phyloP scores from a whole-genome alignment of 208 protist species.

The Acanthamoeba culbertsoni region DNA sequence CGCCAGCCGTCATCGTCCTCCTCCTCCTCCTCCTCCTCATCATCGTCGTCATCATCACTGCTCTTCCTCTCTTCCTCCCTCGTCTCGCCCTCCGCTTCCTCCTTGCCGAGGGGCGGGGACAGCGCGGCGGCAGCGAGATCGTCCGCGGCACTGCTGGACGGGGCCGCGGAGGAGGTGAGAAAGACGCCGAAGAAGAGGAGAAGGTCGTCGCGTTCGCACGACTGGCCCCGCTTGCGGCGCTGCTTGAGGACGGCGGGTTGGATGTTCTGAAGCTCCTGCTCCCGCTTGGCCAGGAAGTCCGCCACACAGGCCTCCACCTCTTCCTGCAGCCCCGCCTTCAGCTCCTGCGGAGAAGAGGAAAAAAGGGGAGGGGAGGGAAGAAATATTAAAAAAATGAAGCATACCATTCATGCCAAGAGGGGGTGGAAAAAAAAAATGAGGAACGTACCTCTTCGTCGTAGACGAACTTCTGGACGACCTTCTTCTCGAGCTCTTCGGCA shows the following conservation, averaged over 20 bases:
- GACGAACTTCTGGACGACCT: slow-evolving; percentile 24
- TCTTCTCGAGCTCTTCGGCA: slow-evolving; percentile 29
- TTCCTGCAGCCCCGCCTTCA: slow-evolving; percentile 28
- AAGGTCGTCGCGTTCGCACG: not conserved
- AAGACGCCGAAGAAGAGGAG: slow-evolving; percentile 30
- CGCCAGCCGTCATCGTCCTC: not conserved
- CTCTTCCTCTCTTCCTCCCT: not conserved
- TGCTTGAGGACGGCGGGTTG: not conserved
- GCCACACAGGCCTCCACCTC: slow-evolving; percentile 22
- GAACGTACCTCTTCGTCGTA: slow-evolving; percentile 23
- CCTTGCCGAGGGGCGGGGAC: not conserved
- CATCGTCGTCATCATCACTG: not conserved
- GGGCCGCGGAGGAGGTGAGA: not conserved
- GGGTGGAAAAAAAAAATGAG: not conserved
- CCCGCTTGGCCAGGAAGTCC: slow-evolving; percentile 13
- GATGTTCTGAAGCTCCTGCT: slow-evolving; percentile 17
- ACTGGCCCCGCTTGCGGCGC: not conserved
- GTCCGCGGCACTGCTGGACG: not conserved
- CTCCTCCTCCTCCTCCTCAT: not conserved
- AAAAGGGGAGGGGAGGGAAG: too few relatives aligned
- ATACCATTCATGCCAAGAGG: not conserved
- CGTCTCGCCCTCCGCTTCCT: not conserved
- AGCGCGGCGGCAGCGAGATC: not conserved
- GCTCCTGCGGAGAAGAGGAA: not conserved
- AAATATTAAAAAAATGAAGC: too few relatives aligned